Evolutionary conservation across 78 protist species (phyloP).

Genomic region (Dictyostelium firmibasis): DNA sequence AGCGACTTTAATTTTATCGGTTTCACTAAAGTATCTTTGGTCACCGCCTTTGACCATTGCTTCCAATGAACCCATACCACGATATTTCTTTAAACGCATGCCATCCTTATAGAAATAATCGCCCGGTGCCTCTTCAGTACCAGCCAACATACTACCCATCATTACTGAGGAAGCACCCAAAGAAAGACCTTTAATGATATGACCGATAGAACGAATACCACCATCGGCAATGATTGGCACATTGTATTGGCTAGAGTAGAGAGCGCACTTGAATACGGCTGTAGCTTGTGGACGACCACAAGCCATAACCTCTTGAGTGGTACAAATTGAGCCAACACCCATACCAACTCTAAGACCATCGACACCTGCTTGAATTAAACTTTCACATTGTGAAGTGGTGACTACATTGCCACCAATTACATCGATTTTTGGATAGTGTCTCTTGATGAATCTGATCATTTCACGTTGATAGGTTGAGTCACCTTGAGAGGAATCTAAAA

Average conservation of each 20-base stretch:
- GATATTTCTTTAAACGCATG: conserved; percentile 90
- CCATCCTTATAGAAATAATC: conserved; percentile 91
- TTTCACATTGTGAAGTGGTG: conserved; percentile 85
- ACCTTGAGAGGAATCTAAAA: conserved; percentile 89
- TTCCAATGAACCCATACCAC: conserved; percentile 96
- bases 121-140: conserved; percentile 97
- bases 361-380: conserved; percentile 94
- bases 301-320: conserved; percentile 91
- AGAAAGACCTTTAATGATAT: conserved; percentile 95
- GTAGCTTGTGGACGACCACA: conserved; percentile 86
- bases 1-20: conserved; percentile 91
- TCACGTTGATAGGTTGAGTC: conserved; percentile 81
- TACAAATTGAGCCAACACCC: conserved; percentile 97
- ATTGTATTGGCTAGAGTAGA: conserved; percentile 78
- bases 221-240: conserved; percentile 98
- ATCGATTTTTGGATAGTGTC: conserved; percentile 63
- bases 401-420: conserved; percentile 95
- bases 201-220: conserved; percentile 93
- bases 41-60: conserved; percentile 92
- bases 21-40: conserved; percentile 74
- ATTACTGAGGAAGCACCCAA: conserved; percentile 94
- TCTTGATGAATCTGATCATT: conserved; percentile 61
- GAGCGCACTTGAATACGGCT: conserved; percentile 88
- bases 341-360: conserved; percentile 97
- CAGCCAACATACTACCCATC: conserved; percentile 98